Conservation (phyloP, 2,329 filamentous ascomycete genomes). For the Apiospora marii region DNA sequence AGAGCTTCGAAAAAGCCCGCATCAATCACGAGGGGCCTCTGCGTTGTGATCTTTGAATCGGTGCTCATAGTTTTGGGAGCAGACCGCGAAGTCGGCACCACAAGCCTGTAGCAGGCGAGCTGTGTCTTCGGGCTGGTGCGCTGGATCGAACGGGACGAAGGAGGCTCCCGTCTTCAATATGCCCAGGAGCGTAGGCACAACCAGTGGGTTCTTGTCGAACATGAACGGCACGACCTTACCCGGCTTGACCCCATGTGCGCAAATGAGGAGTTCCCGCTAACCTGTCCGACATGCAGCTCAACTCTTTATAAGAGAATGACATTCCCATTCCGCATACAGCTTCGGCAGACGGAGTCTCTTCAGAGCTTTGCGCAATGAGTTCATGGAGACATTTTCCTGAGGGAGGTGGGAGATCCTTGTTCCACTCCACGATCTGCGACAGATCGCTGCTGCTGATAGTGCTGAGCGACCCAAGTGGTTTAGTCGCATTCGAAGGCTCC, state of each 20-base stretch:
- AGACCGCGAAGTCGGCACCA: not conserved
- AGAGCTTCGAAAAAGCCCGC: constrained; percentile 23
- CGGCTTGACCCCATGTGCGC: constrained; percentile 16
- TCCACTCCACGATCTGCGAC: constrained; percentile 21
- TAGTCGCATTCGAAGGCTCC: constrained; percentile 24
- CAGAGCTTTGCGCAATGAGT: not conserved
- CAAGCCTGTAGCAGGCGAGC: constrained; percentile 5
- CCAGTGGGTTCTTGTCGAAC: constrained; percentile 23
- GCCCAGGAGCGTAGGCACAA: constrained; percentile 18
- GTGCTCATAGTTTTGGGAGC: constrained; percentile 6
- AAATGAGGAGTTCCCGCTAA: constrained; percentile 14
- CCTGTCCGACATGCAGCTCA: constrained; percentile 22
- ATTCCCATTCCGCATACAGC: constrained; percentile 23
- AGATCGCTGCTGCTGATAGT: constrained; percentile 10
- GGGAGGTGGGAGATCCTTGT: constrained; percentile 18
- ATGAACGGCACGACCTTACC: constrained; percentile 22
- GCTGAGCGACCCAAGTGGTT: constrained; percentile 18
- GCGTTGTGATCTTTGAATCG: constrained; percentile 12
- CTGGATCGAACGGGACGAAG: constrained; percentile 26
- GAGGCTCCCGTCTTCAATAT: constrained; percentile 24
- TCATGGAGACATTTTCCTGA: constrained; percentile 3
- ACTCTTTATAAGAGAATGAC: constrained; percentile 22
- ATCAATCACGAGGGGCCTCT: constrained; percentile 22
- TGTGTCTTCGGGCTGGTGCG: constrained; percentile 22
- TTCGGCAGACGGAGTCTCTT: constrained; percentile 19